Base-by-base conservation (phyloP, 2,329 filamentous ascomycete genomes). In the Neonectria magnoliae region DNA sequence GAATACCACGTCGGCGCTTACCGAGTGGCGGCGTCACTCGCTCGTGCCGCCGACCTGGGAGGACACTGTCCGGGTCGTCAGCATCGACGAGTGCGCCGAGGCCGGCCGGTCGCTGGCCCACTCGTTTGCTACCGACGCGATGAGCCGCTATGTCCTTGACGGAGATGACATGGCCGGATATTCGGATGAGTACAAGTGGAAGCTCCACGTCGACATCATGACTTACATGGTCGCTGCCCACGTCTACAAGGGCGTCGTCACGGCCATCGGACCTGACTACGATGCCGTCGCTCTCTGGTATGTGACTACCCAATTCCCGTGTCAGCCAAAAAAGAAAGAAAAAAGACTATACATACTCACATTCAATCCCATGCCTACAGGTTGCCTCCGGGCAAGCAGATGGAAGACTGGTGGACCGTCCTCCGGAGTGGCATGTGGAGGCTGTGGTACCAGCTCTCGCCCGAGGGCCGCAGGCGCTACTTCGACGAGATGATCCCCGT, bases 231-330 rank as follows among this genome's bases (percentile, higher is more conserved):
- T 90, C 54, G 91, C 92, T 62, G 89, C 91, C 65, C 92, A 94
- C 77, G 89, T 88, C 78, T 85, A 91, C 74, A 90, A 90, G 71
- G 93, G 93, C 60, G 79, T 93, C 63, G 92, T 92, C 59, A 90
- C 91, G 50, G 89, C 90, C 60, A 88, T 92, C 66, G 93, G 93
- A 18, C 86, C 89, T 6, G 88, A 94, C 75, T 93, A 91, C 75
- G 92, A 93, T 70, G 90, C 88, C 68, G 90, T 96, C 59, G 92
- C 91, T 62, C 83, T 96, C 57, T 96, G 93, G 92, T 93, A 83
- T 76, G 88, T 83, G 36, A 10, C 5, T 2, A 16, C 10, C 41
- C 20, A 27, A 11, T 44, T 7, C 25, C 29, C 42, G 58, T 27
- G 14, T 2, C 20, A 20, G n/a, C n/a, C 0, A 4, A 51, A 25